Evolutionary conservation across 345 rosid genomes (phyloP).

Genomic region (Theobroma cacao): DNA sequence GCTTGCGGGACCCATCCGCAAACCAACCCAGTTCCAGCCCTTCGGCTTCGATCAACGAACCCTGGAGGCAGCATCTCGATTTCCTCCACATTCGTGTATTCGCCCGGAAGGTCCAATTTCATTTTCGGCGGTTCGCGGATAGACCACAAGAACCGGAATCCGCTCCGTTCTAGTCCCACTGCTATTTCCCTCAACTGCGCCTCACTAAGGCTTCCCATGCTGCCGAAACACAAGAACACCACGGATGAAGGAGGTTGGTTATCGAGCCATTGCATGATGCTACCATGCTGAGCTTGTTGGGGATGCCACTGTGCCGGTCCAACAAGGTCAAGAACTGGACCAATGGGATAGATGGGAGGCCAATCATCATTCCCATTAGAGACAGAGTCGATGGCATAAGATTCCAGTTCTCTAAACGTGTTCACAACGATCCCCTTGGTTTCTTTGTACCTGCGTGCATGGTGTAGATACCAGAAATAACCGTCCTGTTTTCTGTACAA

Average conservation of each 20-base stretch:
- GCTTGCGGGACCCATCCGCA: conserved; percentile 22
- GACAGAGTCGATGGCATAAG: conserved; percentile 17
- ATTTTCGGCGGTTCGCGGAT: neutral
- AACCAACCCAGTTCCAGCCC: conserved; percentile 17
- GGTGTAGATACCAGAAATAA: conserved; percentile 14
- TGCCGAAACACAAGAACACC: conserved; percentile 21
- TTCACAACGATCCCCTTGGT: conserved; percentile 30
- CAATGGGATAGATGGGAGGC: conserved; percentile 26
- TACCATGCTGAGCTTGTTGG: neutral
- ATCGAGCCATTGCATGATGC: neutral
- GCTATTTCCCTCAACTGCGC: conserved; percentile 19
- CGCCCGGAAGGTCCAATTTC: neutral
- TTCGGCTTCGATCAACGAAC: no score
- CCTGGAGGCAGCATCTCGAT: conserved; percentile 20
- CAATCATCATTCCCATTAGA: neutral
- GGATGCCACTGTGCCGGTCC: conserved; percentile 35
- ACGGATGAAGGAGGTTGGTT: conserved; percentile 15
- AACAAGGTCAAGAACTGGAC: conserved; percentile 25
- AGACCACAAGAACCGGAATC: conserved; percentile 18
- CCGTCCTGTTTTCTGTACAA: conserved; percentile 24
- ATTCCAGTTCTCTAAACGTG: conserved; percentile 32
- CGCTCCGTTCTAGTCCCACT: conserved; percentile 14
- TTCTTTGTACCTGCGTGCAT: conserved; percentile 22
- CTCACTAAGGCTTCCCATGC: conserved; percentile 2
- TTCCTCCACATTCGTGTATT: neutral